These are phyloP conservation scores for Coniferiporia sulphurascens DNA, from an alignment of 1,284 basidiomycete genomes.

Conservation along the genomic window DNA sequence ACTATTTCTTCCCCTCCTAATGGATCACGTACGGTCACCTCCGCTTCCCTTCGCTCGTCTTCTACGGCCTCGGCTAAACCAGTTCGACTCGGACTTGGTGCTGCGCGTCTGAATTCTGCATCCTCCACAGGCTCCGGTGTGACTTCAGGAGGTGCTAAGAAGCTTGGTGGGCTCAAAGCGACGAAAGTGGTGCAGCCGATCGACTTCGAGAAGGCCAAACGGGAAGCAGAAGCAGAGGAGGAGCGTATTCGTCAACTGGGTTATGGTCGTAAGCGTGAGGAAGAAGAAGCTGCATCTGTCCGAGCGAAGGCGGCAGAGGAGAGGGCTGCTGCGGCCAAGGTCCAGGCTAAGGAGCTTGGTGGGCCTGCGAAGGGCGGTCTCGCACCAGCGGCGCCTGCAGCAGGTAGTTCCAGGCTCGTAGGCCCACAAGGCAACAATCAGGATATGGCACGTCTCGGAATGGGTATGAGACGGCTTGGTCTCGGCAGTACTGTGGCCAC, in stretches of 20 bases:
- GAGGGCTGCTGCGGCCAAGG: constrained; percentile 30
- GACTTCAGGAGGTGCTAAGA: constrained; percentile 51
- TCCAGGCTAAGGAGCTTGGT: constrained; percentile 26
- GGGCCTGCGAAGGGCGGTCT: constrained; percentile 20
- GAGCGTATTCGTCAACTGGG: constrained; percentile 86
- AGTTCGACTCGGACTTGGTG: constrained; percentile 39
- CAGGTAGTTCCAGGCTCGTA: constrained; percentile 15
- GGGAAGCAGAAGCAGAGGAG: constrained; percentile 83
- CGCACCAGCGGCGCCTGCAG: neutral
- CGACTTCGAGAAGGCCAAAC: constrained; percentile 89
- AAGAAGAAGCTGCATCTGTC: constrained; percentile 48
- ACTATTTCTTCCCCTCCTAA: constrained; percentile 36
- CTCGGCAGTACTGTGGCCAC: constrained; percentile 70
- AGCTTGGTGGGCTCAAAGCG: constrained; percentile 81
- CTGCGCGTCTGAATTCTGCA: constrained; percentile 48
- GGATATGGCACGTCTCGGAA: constrained; percentile 63
- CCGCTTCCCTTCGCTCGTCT: constrained; percentile 47
- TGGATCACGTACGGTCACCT: constrained; percentile 61
- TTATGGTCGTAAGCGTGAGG: constrained; percentile 80
- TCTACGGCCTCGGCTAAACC: constrained; percentile 34
- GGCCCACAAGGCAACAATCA: constrained; percentile 34
- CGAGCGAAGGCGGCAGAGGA: constrained; percentile 58
- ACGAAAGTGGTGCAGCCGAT: constrained; percentile 75
- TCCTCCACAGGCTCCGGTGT: constrained; percentile 30
- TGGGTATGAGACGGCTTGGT: constrained; percentile 83